Base-by-base conservation (phyloP, 257 asterid genomes). In the Avicennia marina region DNA sequence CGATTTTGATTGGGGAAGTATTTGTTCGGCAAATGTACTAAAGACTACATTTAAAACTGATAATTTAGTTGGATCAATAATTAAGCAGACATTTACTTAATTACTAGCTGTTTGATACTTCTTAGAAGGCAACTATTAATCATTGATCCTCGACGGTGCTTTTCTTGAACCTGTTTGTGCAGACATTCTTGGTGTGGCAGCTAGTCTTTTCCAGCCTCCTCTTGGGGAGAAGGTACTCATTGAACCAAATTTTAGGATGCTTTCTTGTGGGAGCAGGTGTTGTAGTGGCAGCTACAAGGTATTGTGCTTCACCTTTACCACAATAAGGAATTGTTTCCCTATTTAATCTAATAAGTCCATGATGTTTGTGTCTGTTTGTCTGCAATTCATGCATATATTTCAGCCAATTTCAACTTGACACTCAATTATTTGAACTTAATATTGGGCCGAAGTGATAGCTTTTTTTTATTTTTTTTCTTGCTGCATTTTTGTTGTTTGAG, bases 101-200 rank as follows among this genome's bases (percentile, higher is more conserved):
- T 36, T 3, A 27, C 39, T 2, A 24, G 27, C 16, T 15, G 24
- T 41, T 52, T 41, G 46, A 27, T 42, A 27, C 43, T 34, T 60
- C 13, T 45, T 7, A 27, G 44, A 7, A 53, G 34, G 40, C 6
- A 43, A 29, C 12, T 20, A 33, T 16, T 26, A 6, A 20, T n/a
- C 22, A 17, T 22, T 58, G 42, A 53, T 42, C 62, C 71, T 70
- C 44, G 60, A 18, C 49, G 25, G 50, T 55, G 53, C 40, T 47
- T 51, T 65, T 56, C 27, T 32, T 56, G 50, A 33, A 41, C 38
- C 64, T 75, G 60, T 47, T 56, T 13, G 52, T 71, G 75, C 91
- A 85, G 97, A 77, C 97, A 29, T 83, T 83, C 77, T 72, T 89
- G 75, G 89, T 86, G 62, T 89, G 97, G 97, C 97, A 89, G 77